Percentiles rank a stretch among this genome's conserved stretches.
phyloP scores from a whole-genome alignment of 371 early-diverging fungal species.

The Mucor piriformis region DNA sequence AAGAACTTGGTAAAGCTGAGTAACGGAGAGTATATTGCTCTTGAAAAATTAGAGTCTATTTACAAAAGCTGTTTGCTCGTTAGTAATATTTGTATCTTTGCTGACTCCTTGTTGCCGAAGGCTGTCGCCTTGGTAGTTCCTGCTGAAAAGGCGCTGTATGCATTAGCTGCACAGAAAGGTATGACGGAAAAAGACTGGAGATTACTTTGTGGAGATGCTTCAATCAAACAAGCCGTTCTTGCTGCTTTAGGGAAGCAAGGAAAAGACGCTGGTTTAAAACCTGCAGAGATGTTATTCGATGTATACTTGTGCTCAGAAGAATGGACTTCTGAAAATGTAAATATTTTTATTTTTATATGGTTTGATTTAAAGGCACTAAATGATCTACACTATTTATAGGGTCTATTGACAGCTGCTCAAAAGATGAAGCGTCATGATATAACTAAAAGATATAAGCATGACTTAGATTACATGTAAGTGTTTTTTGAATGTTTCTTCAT shows the following conservation, averaged over 20 bases:
- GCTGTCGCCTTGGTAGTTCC: slow-evolving; percentile 75
- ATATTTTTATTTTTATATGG: slow-evolving; percentile 7
- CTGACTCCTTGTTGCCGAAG: slow-evolving; percentile 65
- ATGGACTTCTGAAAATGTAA: slow-evolving; percentile 80
- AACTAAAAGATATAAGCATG: slow-evolving; percentile 49
- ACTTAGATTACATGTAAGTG: slow-evolving; percentile 60
- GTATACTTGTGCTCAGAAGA: slow-evolving; percentile 66
- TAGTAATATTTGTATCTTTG: slow-evolving; percentile 82
- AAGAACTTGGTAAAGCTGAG: slow-evolving; percentile 76
- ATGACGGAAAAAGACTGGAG: slow-evolving; percentile 19
- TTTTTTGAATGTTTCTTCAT: neutral
- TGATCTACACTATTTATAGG: slow-evolving; percentile 19
- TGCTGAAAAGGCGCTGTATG: slow-evolving; percentile 39
- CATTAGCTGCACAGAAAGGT: slow-evolving; percentile 26
- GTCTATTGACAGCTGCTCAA: slow-evolving; percentile 81
- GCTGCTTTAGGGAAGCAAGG: slow-evolving; percentile 35
- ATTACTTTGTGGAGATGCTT: slow-evolving; percentile 16
- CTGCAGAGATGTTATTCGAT: slow-evolving; percentile 69
- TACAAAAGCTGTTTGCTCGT: slow-evolving; percentile 77
- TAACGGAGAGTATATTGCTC: slow-evolving; percentile 95
- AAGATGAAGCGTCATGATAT: slow-evolving; percentile 84
- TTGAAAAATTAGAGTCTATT: slow-evolving; percentile 93
- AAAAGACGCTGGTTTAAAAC: slow-evolving; percentile 62
- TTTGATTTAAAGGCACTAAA: neutral
- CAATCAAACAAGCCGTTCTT: slow-evolving; percentile 18